Base-by-base conservation (phyloP, 2,329 filamentous ascomycete genomes). In the Stachybotrys chlorohalonatus region DNA sequence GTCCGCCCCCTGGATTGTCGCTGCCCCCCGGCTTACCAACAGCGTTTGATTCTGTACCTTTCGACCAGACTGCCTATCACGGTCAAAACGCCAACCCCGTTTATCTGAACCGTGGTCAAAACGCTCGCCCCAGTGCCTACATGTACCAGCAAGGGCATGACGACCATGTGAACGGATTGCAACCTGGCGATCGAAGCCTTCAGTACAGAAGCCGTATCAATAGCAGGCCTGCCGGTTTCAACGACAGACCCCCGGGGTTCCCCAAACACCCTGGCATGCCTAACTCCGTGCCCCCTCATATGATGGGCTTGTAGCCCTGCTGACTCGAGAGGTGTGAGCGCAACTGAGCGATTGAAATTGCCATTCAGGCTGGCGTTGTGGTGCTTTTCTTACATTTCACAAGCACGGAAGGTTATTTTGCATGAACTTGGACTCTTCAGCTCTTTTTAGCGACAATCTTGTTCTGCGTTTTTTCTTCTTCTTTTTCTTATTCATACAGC, bases 1-100 rank as follows among this genome's bases (percentile, higher is more conserved):
- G 89, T 0, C 92, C 92, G 30, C 92, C 92, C 11, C 92, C 92
- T 0, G 92, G 92, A 2, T 79, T 96, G 8, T 69, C 83, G 1
- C 84, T 83, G 7, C 91, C 91, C 13, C 89, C 90, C 2, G 89
- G 89, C 11, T 75, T 93, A 39, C 36, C 36, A 9, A 5, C 36
- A 42, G 36, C 36, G 9, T 42, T 42, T 42, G 36, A 42, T 13
- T 13, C 13, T 3, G 36, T 13, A 13, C 2, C 36, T 3, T 42
- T 9, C 13, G 36, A 42, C 13, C 36, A 42, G 36, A 13, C 9
- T 42, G 36, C 13, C 8, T 42, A 9, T 42, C 36, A 13, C 36
- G 36, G 36, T 13, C 36, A 42, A 9, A 13, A 42, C 13, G 36
- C 13, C 13, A 42, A 42, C 36, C 36, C 36, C 36, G 36, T 13